Conservation (phyloP, 2,329 filamentous ascomycete genomes). For the Penicillium griseofulvum region DNA sequence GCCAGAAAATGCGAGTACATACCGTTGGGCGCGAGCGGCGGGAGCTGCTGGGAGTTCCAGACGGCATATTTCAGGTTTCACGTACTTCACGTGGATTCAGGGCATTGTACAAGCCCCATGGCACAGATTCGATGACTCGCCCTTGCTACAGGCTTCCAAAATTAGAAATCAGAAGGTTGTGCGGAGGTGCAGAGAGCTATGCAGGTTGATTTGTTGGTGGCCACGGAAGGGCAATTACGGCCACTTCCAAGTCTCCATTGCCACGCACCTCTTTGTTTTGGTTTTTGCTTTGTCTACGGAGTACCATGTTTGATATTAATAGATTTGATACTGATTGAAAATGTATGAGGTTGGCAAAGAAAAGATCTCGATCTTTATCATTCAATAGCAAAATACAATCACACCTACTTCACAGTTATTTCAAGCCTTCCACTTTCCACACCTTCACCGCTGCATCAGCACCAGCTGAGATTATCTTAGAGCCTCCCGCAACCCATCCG, state of each 20-base stretch:
- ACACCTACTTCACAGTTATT: slow-evolving; percentile 19
- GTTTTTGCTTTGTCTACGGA: neutral
- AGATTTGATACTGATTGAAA: neutral
- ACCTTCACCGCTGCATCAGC: slow-evolving; percentile 89
- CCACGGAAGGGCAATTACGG: slow-evolving; percentile 3
- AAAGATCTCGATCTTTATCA: neutral
- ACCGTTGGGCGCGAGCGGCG: slow-evolving; percentile 37
- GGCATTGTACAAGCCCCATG: slow-evolving; percentile 7
- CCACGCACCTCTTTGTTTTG: slow-evolving; percentile 15
- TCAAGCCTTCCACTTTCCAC: slow-evolving; percentile 66
- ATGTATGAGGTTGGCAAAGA: neutral
- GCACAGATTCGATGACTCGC: neutral
- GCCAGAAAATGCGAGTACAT: slow-evolving; percentile 12
- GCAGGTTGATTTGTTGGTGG: slow-evolving; percentile 7
- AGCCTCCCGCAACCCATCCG: slow-evolving; percentile 67
- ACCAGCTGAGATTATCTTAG: slow-evolving; percentile 73
- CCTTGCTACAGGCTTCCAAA: neutral
- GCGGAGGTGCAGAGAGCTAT: slow-evolving; percentile 6
- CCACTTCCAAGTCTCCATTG: slow-evolving; percentile 6
- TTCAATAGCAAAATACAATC: neutral
- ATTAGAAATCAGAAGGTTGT: slow-evolving; percentile 1
- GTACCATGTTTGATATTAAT: neutral
- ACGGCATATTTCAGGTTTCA: slow-evolving; percentile 27
- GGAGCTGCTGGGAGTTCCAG: slow-evolving; percentile 32
- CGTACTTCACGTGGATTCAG: slow-evolving; percentile 9